Evolutionary conservation across 257 asterid species (phyloP).

Genomic region (Parsonsia alboflavescens): DNA sequence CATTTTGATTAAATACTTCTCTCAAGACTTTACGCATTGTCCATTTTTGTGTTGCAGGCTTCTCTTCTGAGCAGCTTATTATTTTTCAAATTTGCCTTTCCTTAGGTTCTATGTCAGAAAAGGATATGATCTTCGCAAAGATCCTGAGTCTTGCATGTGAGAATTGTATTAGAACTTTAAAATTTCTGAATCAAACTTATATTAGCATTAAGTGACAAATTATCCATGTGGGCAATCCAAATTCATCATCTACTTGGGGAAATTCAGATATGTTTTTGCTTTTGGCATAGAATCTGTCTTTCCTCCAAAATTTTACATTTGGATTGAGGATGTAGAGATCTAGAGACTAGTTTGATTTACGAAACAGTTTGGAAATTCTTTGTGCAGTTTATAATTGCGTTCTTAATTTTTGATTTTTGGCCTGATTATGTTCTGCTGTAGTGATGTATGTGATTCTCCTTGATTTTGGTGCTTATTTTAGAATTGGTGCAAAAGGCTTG

Average conservation of each 20-base stretch:
- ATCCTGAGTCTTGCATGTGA: slow-evolving; percentile 91
- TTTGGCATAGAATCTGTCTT: not conserved
- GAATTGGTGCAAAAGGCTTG: not conserved
- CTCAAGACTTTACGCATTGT: slow-evolving; percentile 18
- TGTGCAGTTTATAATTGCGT: not conserved
- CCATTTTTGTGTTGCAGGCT: slow-evolving; percentile 47
- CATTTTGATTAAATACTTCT: slow-evolving; percentile 17
- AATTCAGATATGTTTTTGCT: not conserved
- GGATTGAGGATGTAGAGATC: not conserved
- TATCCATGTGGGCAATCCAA: not conserved
- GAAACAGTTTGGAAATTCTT: not conserved
- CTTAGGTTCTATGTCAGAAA: slow-evolving; percentile 83
- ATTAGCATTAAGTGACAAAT: not conserved
- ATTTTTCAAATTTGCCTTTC: slow-evolving; percentile 89
- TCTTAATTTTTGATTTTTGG: not conserved
- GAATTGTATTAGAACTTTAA: slow-evolving; percentile 15
- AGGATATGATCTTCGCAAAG: slow-evolving; percentile 97
- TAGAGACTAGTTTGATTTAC: not conserved
- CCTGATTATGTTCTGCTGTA: not conserved
- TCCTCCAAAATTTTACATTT: not conserved
- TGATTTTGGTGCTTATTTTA: not conserved
- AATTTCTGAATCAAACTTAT: not conserved
- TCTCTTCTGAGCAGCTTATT: slow-evolving; percentile 78
- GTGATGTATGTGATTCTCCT: not conserved
- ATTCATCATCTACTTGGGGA: not conserved